Evolutionary conservation across 2,329 filamentous ascomycete species (phyloP).

Genomic region (Pseudomassariella vexata): DNA sequence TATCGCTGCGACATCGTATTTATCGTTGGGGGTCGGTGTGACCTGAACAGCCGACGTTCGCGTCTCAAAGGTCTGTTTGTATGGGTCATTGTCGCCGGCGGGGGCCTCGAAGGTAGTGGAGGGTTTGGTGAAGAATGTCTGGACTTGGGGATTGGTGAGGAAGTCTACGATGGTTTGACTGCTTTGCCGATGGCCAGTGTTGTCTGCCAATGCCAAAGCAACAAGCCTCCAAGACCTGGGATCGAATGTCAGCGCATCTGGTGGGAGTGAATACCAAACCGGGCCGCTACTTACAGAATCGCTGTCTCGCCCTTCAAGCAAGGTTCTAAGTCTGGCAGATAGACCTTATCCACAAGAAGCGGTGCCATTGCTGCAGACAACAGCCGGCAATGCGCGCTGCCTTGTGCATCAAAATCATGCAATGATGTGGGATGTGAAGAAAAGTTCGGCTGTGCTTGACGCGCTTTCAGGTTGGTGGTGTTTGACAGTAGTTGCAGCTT

Average conservation of each 20-base stretch:
- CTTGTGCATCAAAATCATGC: slow-evolving; percentile 24
- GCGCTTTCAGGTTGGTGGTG: neutral
- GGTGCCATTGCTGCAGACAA: slow-evolving; percentile 59
- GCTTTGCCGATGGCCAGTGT: slow-evolving; percentile 47
- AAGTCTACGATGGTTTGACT: slow-evolving; percentile 58
- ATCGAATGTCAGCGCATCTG: slow-evolving; percentile 7
- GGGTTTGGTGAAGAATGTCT: slow-evolving; percentile 63
- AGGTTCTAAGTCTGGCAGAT: slow-evolving; percentile 79
- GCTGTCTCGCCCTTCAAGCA: slow-evolving; percentile 76
- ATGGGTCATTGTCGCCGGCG: slow-evolving; percentile 40
- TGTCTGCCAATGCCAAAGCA: slow-evolving; percentile 50
- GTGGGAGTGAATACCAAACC: slow-evolving; percentile 6
- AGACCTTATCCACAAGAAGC: slow-evolving; percentile 62
- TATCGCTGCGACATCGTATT: slow-evolving; percentile 70
- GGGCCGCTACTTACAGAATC: slow-evolving; percentile 60
- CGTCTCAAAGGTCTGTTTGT: slow-evolving; percentile 70
- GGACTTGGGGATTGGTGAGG: slow-evolving; percentile 63
- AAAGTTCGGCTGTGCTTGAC: neutral
- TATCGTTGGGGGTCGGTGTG: slow-evolving; percentile 58
- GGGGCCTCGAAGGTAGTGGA: slow-evolving; percentile 61
- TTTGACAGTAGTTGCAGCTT: neutral
- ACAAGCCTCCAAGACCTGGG: slow-evolving; percentile 57
- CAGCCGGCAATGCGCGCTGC: slow-evolving; percentile 32
- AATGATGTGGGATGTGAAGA: no score
- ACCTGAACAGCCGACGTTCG: slow-evolving; percentile 85